phyloP scores from a whole-genome alignment of 495 filamentous ascomycete genomes.

The Bryoglossum gracile region DNA sequence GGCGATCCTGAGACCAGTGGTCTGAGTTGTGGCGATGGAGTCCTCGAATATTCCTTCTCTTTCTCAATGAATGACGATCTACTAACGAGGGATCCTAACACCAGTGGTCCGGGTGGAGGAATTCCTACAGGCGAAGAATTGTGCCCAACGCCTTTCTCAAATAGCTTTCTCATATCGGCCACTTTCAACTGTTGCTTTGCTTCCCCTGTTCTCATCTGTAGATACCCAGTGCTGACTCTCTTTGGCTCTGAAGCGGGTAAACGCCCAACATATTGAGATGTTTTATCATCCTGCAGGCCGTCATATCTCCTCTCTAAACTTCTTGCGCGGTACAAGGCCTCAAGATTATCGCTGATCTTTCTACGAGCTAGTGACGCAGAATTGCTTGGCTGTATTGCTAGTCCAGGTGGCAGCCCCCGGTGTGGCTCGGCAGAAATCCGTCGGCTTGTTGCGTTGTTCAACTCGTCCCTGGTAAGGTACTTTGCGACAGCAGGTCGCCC shows the following conservation, averaged over 20 bases:
- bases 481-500: too few relatives aligned
- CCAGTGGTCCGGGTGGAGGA: neutral
- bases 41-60: too few relatives aligned
- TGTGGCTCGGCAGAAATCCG: too few relatives aligned
- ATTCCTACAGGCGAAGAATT: neutral
- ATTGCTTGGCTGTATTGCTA: neutral
- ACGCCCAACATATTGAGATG: neutral
- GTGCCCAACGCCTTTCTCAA: neutral
- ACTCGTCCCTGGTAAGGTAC: too few relatives aligned
- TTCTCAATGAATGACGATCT: neutral
- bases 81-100: neutral
- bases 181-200: slow-evolving; percentile 2
- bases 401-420: too few relatives aligned
- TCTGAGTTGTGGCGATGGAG: neutral
- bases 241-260: neutral
- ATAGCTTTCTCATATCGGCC: slow-evolving; percentile 9
- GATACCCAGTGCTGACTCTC: neutral
- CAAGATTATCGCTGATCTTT: slow-evolving; percentile 9
- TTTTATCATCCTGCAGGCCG: neutral
- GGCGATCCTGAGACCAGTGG: neutral
- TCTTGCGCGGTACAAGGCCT: slow-evolving; percentile 5
- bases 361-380: neutral
- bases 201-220: too few relatives aligned
- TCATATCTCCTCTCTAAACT: slow-evolving; percentile 8
- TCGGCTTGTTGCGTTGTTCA: too few relatives aligned